Percentiles rank a stretch among this genome's conserved stretches.
These are phyloP conservation scores for Ceratobasidium sp. DNA, from an alignment of 1,284 basidiomycete genomes.

Conservation along the genomic window DNA sequence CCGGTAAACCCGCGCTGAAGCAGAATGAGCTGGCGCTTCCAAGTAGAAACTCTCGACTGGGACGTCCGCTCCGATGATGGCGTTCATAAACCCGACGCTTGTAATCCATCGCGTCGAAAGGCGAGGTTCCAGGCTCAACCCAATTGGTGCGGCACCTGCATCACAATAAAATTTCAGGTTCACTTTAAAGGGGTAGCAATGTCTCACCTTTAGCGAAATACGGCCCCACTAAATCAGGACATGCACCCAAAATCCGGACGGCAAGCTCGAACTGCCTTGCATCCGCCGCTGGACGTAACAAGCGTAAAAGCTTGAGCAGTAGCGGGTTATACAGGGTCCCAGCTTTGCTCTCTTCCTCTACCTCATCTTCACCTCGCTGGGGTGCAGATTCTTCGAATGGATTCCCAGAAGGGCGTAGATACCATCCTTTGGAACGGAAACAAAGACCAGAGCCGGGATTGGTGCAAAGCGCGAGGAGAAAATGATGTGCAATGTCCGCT, in stretches of 20 bases:
- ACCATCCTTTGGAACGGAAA: conserved; percentile 93
- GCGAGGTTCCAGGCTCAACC: conserved; percentile 86
- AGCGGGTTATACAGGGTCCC: conserved; percentile 87
- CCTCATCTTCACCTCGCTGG: conserved; percentile 54
- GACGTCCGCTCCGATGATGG: background rate
- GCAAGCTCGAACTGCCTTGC: conserved; percentile 87
- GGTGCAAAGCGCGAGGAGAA: conserved; percentile 88
- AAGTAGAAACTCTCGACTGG: conserved; percentile 29
- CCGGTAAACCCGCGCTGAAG: conserved; percentile 19
- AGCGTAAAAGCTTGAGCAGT: conserved; percentile 79
- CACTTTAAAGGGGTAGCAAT: background rate
- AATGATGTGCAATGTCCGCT: conserved; percentile 88
- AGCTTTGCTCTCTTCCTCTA: conserved; percentile 53
- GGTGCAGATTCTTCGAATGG: conserved; percentile 45
- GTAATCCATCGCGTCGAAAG: conserved; percentile 91
- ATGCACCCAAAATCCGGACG: conserved; percentile 80
- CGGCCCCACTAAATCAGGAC: conserved; percentile 82
- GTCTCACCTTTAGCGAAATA: conserved; percentile 67
- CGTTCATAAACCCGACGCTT: conserved; percentile 81
- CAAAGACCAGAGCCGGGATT: conserved; percentile 88
- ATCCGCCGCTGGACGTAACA: conserved; percentile 85
- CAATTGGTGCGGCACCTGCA: conserved; percentile 77
- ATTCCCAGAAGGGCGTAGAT: conserved; percentile 70
- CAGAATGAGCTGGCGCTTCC: conserved; percentile 5
- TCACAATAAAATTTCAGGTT: conserved; percentile 36